phyloP scores from a whole-genome alignment of 164 flowering plant genomes.

The Magnolia sinica region DNA sequence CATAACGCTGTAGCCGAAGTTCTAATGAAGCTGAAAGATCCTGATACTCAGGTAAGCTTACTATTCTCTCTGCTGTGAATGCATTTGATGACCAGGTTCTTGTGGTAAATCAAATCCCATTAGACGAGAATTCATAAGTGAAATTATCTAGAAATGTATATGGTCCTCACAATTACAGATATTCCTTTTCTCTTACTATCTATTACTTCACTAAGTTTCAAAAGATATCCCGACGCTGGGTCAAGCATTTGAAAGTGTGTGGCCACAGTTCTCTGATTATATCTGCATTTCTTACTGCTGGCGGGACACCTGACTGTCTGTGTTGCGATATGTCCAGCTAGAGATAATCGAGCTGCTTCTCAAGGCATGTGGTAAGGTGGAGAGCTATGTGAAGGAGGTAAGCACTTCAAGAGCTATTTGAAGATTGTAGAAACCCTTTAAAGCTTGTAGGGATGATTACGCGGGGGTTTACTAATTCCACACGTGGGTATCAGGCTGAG shows the following conservation, averaged over 20 bases:
- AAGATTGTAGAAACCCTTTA: background rate
- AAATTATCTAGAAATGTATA: no score
- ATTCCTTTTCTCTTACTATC: no score
- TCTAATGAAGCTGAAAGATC: slow-evolving; percentile 69
- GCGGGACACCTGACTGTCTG: background rate
- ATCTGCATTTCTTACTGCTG: background rate
- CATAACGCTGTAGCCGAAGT: slow-evolving; percentile 56
- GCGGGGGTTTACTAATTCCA: no score
- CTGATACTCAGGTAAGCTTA: slow-evolving; percentile 75
- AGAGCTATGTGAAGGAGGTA: slow-evolving; percentile 57
- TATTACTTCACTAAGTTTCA: no score
- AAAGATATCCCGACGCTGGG: no score
- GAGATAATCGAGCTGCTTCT: slow-evolving; percentile 67
- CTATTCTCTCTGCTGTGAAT: background rate
- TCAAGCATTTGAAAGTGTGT: no score
- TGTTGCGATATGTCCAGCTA: slow-evolving; percentile 39
- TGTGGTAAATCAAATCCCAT: no score
- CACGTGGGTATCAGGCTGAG: no score
- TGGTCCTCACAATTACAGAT: no score
- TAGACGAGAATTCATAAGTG: no score
- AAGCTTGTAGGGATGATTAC: background rate
- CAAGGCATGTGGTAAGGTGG: slow-evolving; percentile 60
- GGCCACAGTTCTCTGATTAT: background rate
- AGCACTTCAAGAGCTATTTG: slow-evolving; percentile 8
- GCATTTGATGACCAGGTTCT: background rate